Conservation (phyloP, 164 flowering plant genomes). For the Piper longum region DNA sequence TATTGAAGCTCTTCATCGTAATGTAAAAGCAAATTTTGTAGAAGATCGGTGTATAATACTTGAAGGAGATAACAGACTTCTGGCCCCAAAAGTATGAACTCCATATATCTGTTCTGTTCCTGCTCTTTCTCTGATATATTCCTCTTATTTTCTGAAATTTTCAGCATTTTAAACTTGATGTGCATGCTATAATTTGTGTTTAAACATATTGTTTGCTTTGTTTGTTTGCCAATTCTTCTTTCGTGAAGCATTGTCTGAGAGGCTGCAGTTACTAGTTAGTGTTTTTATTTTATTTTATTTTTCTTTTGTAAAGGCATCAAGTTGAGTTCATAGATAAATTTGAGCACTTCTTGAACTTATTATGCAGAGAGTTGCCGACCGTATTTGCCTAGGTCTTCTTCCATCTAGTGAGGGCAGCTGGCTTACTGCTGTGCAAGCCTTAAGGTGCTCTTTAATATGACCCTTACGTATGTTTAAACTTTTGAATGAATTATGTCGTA, state of each 20-base stretch:
- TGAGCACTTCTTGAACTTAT: background rate
- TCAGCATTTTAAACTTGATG: too few species aligned
- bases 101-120: too few species aligned
- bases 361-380: constrained; percentile 76
- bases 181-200: too few species aligned
- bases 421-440: constrained; percentile 82
- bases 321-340: background rate
- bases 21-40: constrained; percentile 58
- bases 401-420: constrained; percentile 93
- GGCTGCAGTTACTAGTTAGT: too few species aligned
- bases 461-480: background rate
- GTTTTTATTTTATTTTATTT: background rate
- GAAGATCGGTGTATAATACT: constrained; percentile 66
- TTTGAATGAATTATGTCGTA: background rate
- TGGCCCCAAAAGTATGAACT: constrained; percentile 56
- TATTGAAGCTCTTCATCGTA: constrained; percentile 61
- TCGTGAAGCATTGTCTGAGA: too few species aligned
- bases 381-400: constrained; percentile 86
- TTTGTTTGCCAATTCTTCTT: too few species aligned
- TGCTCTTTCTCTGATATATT: background rate
- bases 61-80: constrained; percentile 78
- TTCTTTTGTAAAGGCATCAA: background rate
- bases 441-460: constrained; percentile 33
- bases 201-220: too few species aligned
- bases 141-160: too few species aligned